Percentiles rank a stretch among this genome's conserved stretches.
Evolutionary conservation across 352 stramenopile genomes (phyloP).

Genomic region (Phytophthora kernoviae): DNA sequence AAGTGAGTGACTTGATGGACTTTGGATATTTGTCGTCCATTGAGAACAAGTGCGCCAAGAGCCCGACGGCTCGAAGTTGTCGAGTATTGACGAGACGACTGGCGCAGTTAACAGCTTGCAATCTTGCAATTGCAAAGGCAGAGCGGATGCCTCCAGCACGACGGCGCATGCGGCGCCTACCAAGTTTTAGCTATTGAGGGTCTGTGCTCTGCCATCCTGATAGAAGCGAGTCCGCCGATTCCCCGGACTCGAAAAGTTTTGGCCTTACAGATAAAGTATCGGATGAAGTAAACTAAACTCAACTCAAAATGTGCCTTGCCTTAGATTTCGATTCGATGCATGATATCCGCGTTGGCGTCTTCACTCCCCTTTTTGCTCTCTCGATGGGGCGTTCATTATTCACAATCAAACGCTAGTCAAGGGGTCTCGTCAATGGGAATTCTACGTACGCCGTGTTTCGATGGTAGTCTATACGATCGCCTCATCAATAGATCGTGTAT

Average conservation of each 20-base stretch:
- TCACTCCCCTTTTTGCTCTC: not conserved
- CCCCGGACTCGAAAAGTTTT: constrained; percentile 41
- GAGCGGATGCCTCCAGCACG: constrained; percentile 28
- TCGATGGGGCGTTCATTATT: not conserved
- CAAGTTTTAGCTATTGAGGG: constrained; percentile 4
- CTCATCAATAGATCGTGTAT: not conserved
- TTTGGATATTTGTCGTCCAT: constrained; percentile 12
- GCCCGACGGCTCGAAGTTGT: constrained; percentile 23
- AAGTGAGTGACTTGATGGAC: constrained; percentile 20
- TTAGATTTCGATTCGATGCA: not conserved
- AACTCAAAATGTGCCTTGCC: not conserved
- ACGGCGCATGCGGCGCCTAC: constrained; percentile 33
- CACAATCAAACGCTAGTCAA: not conserved
- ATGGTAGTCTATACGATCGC: not conserved
- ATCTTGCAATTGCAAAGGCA: constrained; percentile 28
- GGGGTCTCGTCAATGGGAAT: not conserved
- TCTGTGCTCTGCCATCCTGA: constrained; percentile 28
- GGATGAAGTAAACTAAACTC: constrained; percentile 48
- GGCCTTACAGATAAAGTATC: constrained; percentile 46
- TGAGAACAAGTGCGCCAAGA: constrained; percentile 10
- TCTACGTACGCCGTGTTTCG: not conserved
- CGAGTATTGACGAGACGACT: not conserved
- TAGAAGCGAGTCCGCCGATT: constrained; percentile 39
- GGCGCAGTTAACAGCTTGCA: constrained; percentile 19
- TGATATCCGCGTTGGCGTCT: not conserved